Base-by-base conservation (phyloP, 768 basidiomycete genomes). In the Tulasnella sp. region DNA sequence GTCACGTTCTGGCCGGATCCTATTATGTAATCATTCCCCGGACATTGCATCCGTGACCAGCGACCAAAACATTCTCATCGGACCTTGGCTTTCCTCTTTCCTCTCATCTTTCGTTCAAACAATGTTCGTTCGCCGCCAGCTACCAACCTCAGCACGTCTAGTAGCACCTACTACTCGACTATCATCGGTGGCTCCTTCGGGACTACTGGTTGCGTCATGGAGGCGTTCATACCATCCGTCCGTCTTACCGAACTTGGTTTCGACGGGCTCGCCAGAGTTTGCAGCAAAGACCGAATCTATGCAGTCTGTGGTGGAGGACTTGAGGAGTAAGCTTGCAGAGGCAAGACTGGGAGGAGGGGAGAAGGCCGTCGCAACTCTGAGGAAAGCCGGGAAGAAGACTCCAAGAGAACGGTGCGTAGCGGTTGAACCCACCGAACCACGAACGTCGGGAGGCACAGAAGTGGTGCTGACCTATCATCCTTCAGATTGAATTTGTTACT, bases 321-420 rank as follows among this genome's bases (percentile, higher is more conserved):
- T 94, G 18, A 91, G 93, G 78, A 83, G 85, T 19, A 93, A 90
- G 84, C 85, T 90, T 74, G 88, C 89, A 0, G 85, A 85, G 14
- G 91, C 89, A 75, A 89, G 92, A 82, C 86, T 87, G 40, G 95
- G 95, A 31, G 95, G 95, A 44, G 92, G 94, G 34, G 82, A 87
- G 18, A 94, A 92, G 84, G 92, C 94, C 36, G 89, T 90, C 42
- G 91, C 92, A 81, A 88, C 92, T 46, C 93, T 94, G 91, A 87
- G 88, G 82, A 89, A 87, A 83, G 92, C 91, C 84, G 93, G 95
- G 1, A 97, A 97, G 88, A 90, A 89, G 82, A 85, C 96, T 18
- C 95, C 95, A 38, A 87, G 95, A 82, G 94, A 95, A 87, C 88
- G 95, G 95, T 94, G 82, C 44, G 72, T 81, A 52, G 68, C 24